A percentile compares a stretch with the other conserved stretches of the same genome.
phyloP scores from a whole-genome alignment of 768 basidiomycete genomes.

The Kondoa subrosea region DNA sequence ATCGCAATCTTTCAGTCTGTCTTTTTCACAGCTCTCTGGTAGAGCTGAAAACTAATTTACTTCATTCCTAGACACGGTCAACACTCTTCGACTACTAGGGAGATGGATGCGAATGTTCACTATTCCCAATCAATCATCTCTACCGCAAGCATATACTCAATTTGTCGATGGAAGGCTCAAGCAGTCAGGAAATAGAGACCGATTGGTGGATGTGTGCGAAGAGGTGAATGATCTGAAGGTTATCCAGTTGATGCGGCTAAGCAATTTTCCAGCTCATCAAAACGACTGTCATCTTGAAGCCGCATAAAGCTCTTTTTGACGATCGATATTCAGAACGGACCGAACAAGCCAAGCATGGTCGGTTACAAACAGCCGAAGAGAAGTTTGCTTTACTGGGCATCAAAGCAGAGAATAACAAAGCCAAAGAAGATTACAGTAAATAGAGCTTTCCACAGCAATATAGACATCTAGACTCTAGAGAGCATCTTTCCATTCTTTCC shows the following conservation, averaged over 20 bases:
- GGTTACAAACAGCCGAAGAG: constrained; percentile 31
- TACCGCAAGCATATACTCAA: background rate
- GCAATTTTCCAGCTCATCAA: too few relatives aligned
- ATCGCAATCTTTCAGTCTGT: constrained; percentile 7
- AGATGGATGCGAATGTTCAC: constrained; percentile 33
- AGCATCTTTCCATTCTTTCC: too few relatives aligned
- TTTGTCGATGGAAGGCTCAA: constrained; percentile 26
- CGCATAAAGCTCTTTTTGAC: constrained; percentile 26
- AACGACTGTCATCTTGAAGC: constrained; percentile 26
- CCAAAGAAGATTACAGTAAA: background rate
- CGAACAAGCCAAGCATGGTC: constrained; percentile 29
- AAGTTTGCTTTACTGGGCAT: constrained; percentile 1
- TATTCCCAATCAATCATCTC: constrained; percentile 25
- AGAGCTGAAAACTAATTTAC: constrained; percentile 28
- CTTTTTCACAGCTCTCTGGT: constrained; percentile 11
- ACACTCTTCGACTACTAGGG: constrained; percentile 30
- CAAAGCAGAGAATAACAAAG: background rate
- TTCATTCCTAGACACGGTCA: constrained; percentile 33
- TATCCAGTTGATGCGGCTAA: too few relatives aligned
- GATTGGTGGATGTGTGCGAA: constrained; percentile 33
- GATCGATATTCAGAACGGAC: constrained; percentile 31
- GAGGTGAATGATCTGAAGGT: too few relatives aligned
- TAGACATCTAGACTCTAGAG: too few relatives aligned
- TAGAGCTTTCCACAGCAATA: too few relatives aligned
- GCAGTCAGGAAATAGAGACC: constrained; percentile 31